Evolutionary conservation across 176 grass and related monocot species (phyloP).

Genomic region (Musa acuminata): DNA sequence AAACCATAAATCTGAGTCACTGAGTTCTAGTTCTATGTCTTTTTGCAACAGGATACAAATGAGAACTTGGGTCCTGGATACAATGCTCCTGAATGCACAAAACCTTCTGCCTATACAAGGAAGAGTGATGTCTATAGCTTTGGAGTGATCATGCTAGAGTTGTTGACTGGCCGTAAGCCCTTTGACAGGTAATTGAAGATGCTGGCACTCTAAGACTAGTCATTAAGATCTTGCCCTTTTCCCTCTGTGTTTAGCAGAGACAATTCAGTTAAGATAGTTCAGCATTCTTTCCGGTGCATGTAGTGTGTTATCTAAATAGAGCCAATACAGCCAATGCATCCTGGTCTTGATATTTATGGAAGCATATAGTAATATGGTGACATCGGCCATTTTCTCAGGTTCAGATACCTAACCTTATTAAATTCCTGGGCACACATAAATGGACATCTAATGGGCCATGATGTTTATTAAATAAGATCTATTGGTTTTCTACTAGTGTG

Average conservation of each 20-base stretch:
- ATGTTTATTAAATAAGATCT: neutral
- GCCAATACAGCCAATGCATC: too few relatives aligned
- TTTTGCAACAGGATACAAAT: slow-evolving; percentile 48
- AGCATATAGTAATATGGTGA: too few relatives aligned
- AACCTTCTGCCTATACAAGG: slow-evolving; percentile 53
- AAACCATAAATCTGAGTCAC: neutral
- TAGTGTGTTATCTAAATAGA: too few relatives aligned
- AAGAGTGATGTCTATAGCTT: slow-evolving; percentile 93
- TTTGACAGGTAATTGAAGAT: slow-evolving; percentile 45
- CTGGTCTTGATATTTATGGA: too few relatives aligned
- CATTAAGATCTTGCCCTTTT: neutral
- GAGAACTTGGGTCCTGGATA: slow-evolving; percentile 76
- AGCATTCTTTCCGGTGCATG: too few relatives aligned
- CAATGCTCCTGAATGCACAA: slow-evolving; percentile 58
- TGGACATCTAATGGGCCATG: neutral
- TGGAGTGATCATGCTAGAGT: slow-evolving; percentile 77
- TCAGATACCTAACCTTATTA: too few relatives aligned
- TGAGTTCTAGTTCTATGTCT: neutral
- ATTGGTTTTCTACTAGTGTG: neutral
- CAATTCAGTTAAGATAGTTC: neutral
- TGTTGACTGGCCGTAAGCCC: slow-evolving; percentile 70
- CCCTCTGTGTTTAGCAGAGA: neutral
- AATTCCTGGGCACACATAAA: too few relatives aligned
- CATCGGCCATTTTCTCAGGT: neutral
- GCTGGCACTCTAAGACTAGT: neutral